Base-by-base conservation (phyloP, 1,284 basidiomycete species). In the Marasmius fiardii region DNA sequence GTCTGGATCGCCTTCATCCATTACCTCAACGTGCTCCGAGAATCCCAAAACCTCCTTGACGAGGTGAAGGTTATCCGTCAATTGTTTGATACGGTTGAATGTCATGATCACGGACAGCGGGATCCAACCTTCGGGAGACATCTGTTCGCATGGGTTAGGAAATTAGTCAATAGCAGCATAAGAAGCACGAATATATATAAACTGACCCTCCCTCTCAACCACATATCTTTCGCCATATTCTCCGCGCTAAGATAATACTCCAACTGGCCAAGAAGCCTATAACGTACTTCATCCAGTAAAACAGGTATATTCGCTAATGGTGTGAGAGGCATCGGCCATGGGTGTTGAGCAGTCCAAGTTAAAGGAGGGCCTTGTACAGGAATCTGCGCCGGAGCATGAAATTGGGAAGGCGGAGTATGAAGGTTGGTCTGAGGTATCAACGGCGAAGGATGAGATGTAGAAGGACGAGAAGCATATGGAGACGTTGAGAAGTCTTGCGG, bases 61-160 rank as follows among this genome's bases (percentile, higher is more conserved):
- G 45, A 92, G 71, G 35, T 81, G 71, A 11, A 78, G 62, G 61
- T 94, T 88, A 45, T 71, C 68, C 5, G 92, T 92, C 56, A 95
- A 70, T 54, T 77, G 78, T 64, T 79, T 82, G 57, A 96, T 82
- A 43, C 94, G 87, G 64, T 92, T 93, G 79, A 96, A 97, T 10
- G 90, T 90, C 4, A 90, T 89, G 55, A 97, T 80, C 55, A 93
- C 75, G 10, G 80, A 63, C 43, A 95, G 88, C 20, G 88, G 82
- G 54, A 97, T 88, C 92, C 93, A 97, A 16, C 94, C 94, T 59
- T 82, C 77, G 2, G 82, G 78, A 67, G 96, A 92, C 94, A 97
- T 95, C 93, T 96, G 23, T 41, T 44, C 57, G 52, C 56, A 34
- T 51, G 24, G 6, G 55, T 55, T 53, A 57, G 39, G 57, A 53